These are phyloP conservation scores for Pseudogymnoascus pannorum DNA, from an alignment of 2,329 filamentous ascomycete species.

Conservation along the genomic window DNA sequence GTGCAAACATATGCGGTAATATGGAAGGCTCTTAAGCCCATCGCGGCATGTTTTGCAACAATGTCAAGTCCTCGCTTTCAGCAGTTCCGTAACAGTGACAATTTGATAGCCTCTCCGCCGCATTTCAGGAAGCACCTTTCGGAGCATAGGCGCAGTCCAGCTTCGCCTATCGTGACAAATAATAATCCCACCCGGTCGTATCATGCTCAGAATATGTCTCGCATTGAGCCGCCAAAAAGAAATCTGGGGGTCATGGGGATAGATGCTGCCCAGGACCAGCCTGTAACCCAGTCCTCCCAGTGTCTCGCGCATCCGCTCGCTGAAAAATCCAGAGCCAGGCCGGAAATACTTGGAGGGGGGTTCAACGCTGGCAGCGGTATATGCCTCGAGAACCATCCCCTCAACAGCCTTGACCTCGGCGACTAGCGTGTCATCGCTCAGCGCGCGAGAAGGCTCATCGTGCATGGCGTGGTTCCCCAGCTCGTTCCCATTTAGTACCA, in stretches of 20 bases:
- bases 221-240: constrained; percentile 62
- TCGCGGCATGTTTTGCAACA: not conserved
- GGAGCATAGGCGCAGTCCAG: constrained; percentile 8
- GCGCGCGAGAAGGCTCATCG: constrained; percentile 65
- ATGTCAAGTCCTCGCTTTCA: not conserved
- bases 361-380: constrained; percentile 14
- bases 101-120: not conserved
- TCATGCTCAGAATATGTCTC: constrained; percentile 72
- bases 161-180: constrained; percentile 74
- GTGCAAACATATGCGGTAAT: not conserved
- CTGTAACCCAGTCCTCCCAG: constrained; percentile 57
- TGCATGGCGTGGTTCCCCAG: constrained; percentile 85
- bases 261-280: constrained; percentile 75
- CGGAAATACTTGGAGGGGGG: constrained; percentile 64
- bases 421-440: constrained; percentile 52
- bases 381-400: constrained; percentile 33
- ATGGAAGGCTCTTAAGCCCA: not conserved
- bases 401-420: constrained; percentile 61
- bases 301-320: constrained; percentile 55
- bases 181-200: constrained; percentile 68
- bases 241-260: constrained; percentile 89
- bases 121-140: constrained; percentile 4
- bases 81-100: not conserved
- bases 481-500: constrained; percentile 59
- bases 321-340: constrained; percentile 81